Evolutionary conservation across 2,329 filamentous ascomycete species (phyloP).

Genomic region (Curvularia sp.): DNA sequence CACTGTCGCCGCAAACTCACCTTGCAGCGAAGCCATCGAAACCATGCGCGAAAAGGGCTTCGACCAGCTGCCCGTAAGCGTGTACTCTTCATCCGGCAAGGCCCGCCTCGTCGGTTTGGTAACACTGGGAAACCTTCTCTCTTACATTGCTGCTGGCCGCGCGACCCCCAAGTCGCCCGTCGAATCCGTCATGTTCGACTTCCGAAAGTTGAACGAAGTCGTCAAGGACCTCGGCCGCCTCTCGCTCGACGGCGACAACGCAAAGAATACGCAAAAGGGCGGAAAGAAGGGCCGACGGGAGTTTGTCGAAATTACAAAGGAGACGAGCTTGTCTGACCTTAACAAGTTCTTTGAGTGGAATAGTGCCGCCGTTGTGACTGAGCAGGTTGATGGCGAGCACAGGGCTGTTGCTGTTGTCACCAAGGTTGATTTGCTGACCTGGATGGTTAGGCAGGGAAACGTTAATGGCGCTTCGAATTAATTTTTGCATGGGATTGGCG

Average conservation of each 20-base stretch:
- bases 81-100: constrained; percentile 62
- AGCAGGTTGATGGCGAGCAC: constrained; percentile 65
- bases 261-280: constrained; percentile 25
- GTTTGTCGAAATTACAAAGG: constrained; percentile 93
- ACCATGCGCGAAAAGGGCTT: constrained; percentile 98
- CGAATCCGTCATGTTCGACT: constrained; percentile 95
- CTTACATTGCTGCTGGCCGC: constrained; percentile 84
- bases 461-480: constrained; percentile 14
- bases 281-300: constrained; percentile 56
- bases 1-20: constrained; percentile 73
- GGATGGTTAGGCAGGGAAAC: constrained; percentile 69
- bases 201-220: constrained; percentile 83
- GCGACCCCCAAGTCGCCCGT: constrained; percentile 77
- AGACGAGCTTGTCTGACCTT: constrained; percentile 82
- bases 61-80: constrained; percentile 91
- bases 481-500: background rate
- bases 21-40: constrained; percentile 89
- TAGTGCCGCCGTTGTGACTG: constrained; percentile 91
- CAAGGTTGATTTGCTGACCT: constrained; percentile 93
- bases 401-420: constrained; percentile 92
- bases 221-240: constrained; percentile 72
- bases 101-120: constrained; percentile 86
- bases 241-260: constrained; percentile 34
- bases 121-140: constrained; percentile 92
- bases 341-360: constrained; percentile 99